phyloP scores from a whole-genome alignment of 2,329 filamentous ascomycete species.

The Apiospora rasikravindrae region DNA sequence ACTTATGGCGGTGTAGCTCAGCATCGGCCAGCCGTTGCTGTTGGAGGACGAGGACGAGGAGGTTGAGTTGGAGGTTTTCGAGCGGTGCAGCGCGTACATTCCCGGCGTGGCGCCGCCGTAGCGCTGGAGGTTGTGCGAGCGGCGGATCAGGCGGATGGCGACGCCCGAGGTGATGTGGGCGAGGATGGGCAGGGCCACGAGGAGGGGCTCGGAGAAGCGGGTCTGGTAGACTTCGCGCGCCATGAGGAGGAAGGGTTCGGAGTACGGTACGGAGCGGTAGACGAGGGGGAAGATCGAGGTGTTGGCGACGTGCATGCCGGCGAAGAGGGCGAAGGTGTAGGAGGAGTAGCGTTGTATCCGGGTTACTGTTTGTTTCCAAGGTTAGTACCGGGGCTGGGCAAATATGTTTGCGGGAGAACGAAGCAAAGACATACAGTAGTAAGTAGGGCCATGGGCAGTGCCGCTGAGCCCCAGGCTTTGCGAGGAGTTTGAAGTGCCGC shows the following conservation, averaged over 20 bases:
- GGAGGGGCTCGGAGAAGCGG: slow-evolving; percentile 75
- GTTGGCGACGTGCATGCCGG: slow-evolving; percentile 78
- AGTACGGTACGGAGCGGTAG: slow-evolving; percentile 73
- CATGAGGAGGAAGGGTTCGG: slow-evolving; percentile 87
- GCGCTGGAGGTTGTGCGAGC: slow-evolving; percentile 71
- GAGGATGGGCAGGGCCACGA: slow-evolving; percentile 76
- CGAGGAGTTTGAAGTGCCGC: slow-evolving; percentile 42
- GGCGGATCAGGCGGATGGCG: slow-evolving; percentile 75
- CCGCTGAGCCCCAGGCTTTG: slow-evolving; percentile 63
- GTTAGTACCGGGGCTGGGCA: no score
- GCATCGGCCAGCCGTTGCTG: slow-evolving; percentile 65
- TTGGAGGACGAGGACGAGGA: slow-evolving; percentile 31
- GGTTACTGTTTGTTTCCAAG: slow-evolving; percentile 57
- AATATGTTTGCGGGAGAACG: not conserved
- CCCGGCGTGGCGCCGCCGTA: slow-evolving; percentile 74
- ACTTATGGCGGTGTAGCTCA: slow-evolving; percentile 72
- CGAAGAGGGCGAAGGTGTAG: slow-evolving; percentile 81
- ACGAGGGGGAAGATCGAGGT: slow-evolving; percentile 80
- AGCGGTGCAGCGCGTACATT: slow-evolving; percentile 48
- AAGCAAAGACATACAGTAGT: slow-evolving; percentile 67
- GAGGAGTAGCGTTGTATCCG: slow-evolving; percentile 88
- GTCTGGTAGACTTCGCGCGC: slow-evolving; percentile 93
- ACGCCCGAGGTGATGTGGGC: slow-evolving; percentile 81
- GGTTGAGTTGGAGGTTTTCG: slow-evolving; percentile 37
- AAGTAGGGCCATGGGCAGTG: slow-evolving; percentile 67